phyloP scores from a whole-genome alignment of 78 protist species.

The Guillardia theta region DNA sequence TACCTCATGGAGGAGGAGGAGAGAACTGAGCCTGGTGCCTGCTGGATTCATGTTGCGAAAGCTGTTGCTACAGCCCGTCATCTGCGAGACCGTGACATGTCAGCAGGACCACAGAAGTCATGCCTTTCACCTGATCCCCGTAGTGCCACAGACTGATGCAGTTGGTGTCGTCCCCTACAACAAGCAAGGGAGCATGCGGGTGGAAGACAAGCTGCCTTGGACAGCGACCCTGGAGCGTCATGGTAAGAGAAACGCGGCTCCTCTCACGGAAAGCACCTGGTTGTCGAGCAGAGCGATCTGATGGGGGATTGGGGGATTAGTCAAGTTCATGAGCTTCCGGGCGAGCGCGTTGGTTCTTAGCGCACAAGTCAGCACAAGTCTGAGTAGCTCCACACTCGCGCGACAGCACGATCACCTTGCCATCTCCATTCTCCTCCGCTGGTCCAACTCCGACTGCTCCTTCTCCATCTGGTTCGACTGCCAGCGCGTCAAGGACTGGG shows the following conservation, averaged over 20 bases:
- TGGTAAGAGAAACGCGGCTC: too few species aligned
- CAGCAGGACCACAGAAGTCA: neutral
- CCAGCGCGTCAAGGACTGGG: too few species aligned
- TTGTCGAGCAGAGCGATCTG: conserved; percentile 19
- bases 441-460: neutral
- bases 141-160: conserved; percentile 7
- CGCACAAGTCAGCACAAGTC: too few species aligned
- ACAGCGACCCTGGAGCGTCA: neutral
- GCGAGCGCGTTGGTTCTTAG: neutral
- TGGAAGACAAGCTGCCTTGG: neutral
- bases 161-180: neutral
- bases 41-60: neutral
- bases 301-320: neutral
- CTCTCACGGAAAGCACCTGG: too few species aligned
- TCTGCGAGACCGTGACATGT: neutral
- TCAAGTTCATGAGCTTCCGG: neutral
- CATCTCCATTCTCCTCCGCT: neutral
- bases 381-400: too few species aligned
- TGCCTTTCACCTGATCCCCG: neutral
- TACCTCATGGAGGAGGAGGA: neutral
- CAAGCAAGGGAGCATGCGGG: conserved; percentile 22
- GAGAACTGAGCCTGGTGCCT: neutral
- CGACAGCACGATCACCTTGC: too few species aligned
- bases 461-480: neutral
- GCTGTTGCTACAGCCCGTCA: neutral